Percentiles rank a stretch among this genome's conserved stretches.
Evolutionary conservation across 805 yeast genomes (phyloP).

Genomic region (Candida argentea): DNA sequence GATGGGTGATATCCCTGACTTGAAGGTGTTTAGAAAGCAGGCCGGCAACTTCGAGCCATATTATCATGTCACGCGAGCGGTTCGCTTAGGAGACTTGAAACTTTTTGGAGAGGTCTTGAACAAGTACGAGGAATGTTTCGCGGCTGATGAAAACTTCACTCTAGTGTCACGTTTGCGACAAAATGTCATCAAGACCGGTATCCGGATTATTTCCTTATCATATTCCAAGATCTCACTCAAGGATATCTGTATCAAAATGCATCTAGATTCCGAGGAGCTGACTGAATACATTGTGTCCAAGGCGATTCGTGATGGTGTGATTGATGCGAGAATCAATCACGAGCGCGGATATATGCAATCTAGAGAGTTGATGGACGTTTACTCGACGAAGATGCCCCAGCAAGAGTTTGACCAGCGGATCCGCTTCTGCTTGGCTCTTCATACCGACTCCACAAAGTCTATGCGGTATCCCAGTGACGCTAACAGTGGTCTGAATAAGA

Average conservation of each 20-base stretch:
- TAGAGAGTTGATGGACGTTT: slow-evolving; percentile 75
- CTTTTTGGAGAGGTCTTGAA: slow-evolving; percentile 64
- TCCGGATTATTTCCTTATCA: slow-evolving; percentile 82
- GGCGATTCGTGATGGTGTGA: slow-evolving; percentile 94
- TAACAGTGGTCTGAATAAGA: slow-evolving; percentile 18
- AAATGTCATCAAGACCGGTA: slow-evolving; percentile 96
- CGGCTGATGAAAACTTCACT: slow-evolving; percentile 72
- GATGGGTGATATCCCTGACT: slow-evolving; percentile 94
- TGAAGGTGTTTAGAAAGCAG: slow-evolving; percentile 65
- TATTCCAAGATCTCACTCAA: slow-evolving; percentile 85
- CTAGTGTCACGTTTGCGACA: slow-evolving; percentile 86
- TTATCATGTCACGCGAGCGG: slow-evolving; percentile 81
- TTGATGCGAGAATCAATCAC: slow-evolving; percentile 89
- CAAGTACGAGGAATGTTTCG: slow-evolving; percentile 50
- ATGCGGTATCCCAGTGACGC: slow-evolving; percentile 74
- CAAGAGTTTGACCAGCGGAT: slow-evolving; percentile 86
- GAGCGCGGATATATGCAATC: slow-evolving; percentile 87
- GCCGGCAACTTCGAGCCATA: slow-evolving; percentile 59
- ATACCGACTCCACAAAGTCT: slow-evolving; percentile 86
- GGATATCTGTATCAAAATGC: slow-evolving; percentile 88
- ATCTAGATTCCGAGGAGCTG: slow-evolving; percentile 86
- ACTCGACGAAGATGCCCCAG: slow-evolving; percentile 83
- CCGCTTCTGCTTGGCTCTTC: slow-evolving; percentile 79
- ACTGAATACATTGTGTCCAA: slow-evolving; percentile 96
- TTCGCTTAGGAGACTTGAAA: slow-evolving; percentile 81